Evolutionary conservation across 2,329 filamentous ascomycete genomes (phyloP).

Genomic region (Cryphonectria radicalis): DNA sequence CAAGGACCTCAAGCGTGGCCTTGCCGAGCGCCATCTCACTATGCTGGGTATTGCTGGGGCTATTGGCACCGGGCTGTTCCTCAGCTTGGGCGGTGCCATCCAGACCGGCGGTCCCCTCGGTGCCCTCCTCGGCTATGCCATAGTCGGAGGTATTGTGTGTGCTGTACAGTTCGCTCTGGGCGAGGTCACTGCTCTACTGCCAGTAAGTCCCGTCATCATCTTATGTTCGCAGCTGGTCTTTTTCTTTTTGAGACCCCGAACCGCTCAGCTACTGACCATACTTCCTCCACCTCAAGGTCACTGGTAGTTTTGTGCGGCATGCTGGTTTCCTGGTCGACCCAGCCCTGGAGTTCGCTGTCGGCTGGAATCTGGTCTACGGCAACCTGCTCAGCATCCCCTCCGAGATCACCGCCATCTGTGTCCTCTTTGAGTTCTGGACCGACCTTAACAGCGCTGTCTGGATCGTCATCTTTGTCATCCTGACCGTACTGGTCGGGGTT

Average conservation of each 20-base stretch:
- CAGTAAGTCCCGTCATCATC: slow-evolving; percentile 38
- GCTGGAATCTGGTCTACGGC: slow-evolving; percentile 60
- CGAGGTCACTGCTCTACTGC: slow-evolving; percentile 63
- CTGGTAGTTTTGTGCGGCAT: slow-evolving; percentile 65
- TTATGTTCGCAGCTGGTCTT: background rate
- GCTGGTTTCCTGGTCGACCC: slow-evolving; percentile 65
- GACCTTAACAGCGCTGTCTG: slow-evolving; percentile 58
- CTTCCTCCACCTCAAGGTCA: slow-evolving; percentile 41
- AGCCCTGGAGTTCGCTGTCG: slow-evolving; percentile 59
- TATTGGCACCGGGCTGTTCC: slow-evolving; percentile 65
- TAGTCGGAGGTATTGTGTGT: slow-evolving; percentile 60
- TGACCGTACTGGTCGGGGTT: slow-evolving; percentile 61
- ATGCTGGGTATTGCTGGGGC: slow-evolving; percentile 67
- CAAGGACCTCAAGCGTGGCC: slow-evolving; percentile 51
- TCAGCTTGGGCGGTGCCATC: slow-evolving; percentile 60
- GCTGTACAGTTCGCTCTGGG: slow-evolving; percentile 63
- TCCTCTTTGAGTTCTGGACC: slow-evolving; percentile 68
- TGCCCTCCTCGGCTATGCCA: slow-evolving; percentile 56
- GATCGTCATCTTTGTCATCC: slow-evolving; percentile 55
- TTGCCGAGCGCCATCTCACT: slow-evolving; percentile 61
- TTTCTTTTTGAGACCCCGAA: no score
- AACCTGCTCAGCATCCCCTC: slow-evolving; percentile 58
- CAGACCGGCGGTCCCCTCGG: slow-evolving; percentile 53
- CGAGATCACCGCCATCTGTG: slow-evolving; percentile 66
- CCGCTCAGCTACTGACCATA: background rate